Percentiles rank a stretch among this genome's conserved stretches.
Evolutionary conservation across 495 filamentous ascomycete genomes (phyloP).

Genomic region (Hypomontagnella submonticulosa): DNA sequence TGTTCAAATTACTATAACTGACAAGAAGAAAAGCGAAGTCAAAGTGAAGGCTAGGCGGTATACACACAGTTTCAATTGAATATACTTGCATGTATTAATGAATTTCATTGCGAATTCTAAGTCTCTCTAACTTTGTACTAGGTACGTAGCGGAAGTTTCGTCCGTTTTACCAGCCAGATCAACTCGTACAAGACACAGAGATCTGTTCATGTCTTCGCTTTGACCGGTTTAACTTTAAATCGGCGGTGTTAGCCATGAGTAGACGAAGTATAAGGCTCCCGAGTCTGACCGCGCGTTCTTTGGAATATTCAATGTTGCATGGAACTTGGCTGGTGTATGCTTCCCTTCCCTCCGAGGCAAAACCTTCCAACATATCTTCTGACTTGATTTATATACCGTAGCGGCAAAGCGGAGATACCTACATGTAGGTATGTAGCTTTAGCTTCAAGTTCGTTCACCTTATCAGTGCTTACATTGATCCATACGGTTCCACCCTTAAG

Average conservation of each 20-base stretch:
- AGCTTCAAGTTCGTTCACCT: constrained; percentile 9
- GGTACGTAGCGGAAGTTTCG: constrained; percentile 1
- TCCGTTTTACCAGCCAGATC: constrained; percentile 18
- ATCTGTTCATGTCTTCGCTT: constrained; percentile 7
- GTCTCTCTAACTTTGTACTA: no score
- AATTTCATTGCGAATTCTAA: no score
- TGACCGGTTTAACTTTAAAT: constrained; percentile 34
- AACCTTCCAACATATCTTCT: constrained; percentile 17
- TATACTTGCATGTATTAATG: no score
- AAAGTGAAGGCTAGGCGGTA: no score
- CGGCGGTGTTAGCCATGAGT: constrained; percentile 9
- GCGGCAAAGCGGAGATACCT: no score
- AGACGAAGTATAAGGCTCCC: background rate
- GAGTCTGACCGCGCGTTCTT: constrained; percentile 31
- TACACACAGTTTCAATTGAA: no score
- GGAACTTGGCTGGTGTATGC: constrained; percentile 7
- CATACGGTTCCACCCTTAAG: constrained; percentile 12
- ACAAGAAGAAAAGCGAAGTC: no score
- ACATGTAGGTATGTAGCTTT: constrained; percentile 4
- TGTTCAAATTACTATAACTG: no score
- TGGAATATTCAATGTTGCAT: background rate
- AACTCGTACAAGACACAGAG: constrained; percentile 31
- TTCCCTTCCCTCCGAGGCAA: constrained; percentile 16
- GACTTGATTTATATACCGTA: background rate
- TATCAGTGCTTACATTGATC: constrained; percentile 5